Conservation (phyloP, 805 yeast species). For the Nakazawaea ernobii region DNA sequence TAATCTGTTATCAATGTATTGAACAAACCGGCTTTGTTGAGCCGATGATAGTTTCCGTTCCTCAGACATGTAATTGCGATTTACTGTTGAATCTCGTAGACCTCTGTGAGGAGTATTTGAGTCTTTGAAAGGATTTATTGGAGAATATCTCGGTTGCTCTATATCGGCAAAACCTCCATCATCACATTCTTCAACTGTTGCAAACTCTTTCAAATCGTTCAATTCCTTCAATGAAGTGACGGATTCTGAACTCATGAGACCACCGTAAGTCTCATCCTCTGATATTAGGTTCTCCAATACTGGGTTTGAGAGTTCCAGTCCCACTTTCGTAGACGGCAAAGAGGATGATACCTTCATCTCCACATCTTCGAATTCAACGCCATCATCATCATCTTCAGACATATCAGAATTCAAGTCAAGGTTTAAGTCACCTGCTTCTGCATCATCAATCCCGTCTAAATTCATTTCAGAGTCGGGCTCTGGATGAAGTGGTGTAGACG, state of each 20-base stretch:
- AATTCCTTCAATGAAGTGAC: slow-evolving; percentile 1
- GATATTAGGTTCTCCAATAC: background rate
- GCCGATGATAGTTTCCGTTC: slow-evolving; percentile 27
- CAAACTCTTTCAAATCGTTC: slow-evolving; percentile 1
- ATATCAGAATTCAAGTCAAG: slow-evolving; percentile 15
- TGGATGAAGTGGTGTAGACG: slow-evolving; percentile 24
- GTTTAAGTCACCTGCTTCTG: slow-evolving; percentile 20
- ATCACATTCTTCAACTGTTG: slow-evolving; percentile 5
- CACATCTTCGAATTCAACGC: background rate
- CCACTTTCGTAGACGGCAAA: background rate
- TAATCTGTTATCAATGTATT: slow-evolving; percentile 49
- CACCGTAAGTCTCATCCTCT: background rate
- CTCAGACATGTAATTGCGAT: background rate
- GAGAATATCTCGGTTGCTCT: slow-evolving; percentile 3
- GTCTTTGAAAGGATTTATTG: slow-evolving; percentile 16
- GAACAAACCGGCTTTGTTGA: slow-evolving; percentile 53
- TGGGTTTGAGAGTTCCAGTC: background rate
- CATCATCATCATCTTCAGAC: slow-evolving; percentile 12
- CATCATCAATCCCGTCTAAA: slow-evolving; percentile 12
- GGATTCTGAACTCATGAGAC: background rate
- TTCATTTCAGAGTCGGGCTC: slow-evolving; percentile 20
- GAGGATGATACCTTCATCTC: slow-evolving; percentile 3
- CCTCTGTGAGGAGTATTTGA: slow-evolving; percentile 7
- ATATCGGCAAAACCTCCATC: slow-evolving; percentile 10
- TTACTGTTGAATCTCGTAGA: slow-evolving; percentile 21